phyloP scores from a whole-genome alignment of 345 rosid genomes.

The Citrus inodora region DNA sequence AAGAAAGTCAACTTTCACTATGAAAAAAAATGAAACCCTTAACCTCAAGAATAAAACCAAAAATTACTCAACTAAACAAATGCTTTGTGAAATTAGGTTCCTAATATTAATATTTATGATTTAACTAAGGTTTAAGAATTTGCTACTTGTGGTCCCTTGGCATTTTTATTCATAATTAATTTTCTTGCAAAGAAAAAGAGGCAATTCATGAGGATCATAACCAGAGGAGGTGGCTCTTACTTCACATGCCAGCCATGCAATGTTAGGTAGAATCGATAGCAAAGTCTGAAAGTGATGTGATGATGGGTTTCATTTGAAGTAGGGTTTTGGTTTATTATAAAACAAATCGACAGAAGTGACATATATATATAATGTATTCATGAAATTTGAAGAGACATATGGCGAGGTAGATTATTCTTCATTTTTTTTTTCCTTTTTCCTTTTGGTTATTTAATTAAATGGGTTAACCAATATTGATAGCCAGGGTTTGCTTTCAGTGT shows the following conservation, averaged over 20 bases:
- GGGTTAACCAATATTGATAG: background rate
- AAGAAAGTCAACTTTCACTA: no score
- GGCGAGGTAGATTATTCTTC: background rate
- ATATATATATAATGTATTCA: background rate
- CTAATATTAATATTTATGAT: background rate
- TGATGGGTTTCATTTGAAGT: conserved; percentile 9
- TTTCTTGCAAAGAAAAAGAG: background rate
- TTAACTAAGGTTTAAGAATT: background rate
- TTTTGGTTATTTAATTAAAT: background rate
- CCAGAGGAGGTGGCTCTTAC: conserved; percentile 24
- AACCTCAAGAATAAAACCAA: no score
- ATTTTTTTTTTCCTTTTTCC: no score
- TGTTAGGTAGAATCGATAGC: conserved; percentile 26
- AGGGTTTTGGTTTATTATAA: background rate
- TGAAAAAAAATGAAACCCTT: no score
- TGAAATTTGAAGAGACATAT: background rate
- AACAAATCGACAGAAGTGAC: background rate
- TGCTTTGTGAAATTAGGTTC: no score
- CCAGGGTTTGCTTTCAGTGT: background rate
- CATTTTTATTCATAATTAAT: no score
- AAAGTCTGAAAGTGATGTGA: conserved; percentile 23
- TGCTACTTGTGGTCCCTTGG: conserved; percentile 9
- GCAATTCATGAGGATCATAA: conserved; percentile 33
- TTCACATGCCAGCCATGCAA: conserved; percentile 27
- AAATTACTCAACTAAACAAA: no score